Evolutionary conservation across 805 yeast species (phyloP).

Genomic region (Kodamaea leandrae): DNA sequence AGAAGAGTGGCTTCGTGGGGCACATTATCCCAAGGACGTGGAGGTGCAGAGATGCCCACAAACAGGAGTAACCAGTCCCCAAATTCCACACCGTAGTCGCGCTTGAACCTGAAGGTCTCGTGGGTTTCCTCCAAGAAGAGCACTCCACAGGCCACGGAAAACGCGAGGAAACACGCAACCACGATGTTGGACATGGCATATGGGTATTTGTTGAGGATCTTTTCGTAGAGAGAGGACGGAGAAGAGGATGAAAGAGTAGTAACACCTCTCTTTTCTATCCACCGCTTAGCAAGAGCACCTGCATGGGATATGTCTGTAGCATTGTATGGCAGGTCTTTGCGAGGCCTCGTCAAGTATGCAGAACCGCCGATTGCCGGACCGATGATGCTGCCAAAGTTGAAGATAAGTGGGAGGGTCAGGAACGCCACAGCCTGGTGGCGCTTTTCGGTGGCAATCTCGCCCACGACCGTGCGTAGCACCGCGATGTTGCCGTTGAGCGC

Average conservation of each 20-base stretch:
- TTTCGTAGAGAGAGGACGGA: slow-evolving; percentile 16
- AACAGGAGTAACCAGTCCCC: slow-evolving; percentile 35
- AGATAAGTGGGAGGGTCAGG: slow-evolving; percentile 57
- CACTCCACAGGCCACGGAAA: slow-evolving; percentile 37
- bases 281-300: not conserved
- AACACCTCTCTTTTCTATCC: not conserved
- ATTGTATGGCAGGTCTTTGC: slow-evolving; percentile 13
- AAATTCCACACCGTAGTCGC: slow-evolving; percentile 44
- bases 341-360: slow-evolving; percentile 49
- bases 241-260: too few species aligned
- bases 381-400: slow-evolving; percentile 57
- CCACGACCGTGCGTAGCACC: slow-evolving; percentile 60
- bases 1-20: slow-evolving; percentile 2
- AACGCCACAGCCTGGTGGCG: slow-evolving; percentile 63
- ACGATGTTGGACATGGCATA: slow-evolving; percentile 54
- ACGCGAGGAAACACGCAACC: slow-evolving; percentile 35
- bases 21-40: slow-evolving; percentile 22
- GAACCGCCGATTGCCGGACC: slow-evolving; percentile 60
- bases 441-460: slow-evolving; percentile 56
- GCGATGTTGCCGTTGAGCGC: slow-evolving; percentile 62
- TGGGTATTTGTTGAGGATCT: slow-evolving; percentile 39
- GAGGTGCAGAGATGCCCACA: slow-evolving; percentile 19
- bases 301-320: not conserved
- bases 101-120: slow-evolving; percentile 31
- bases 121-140: slow-evolving; percentile 57